phyloP scores from a whole-genome alignment of 1,284 basidiomycete species.

The Meira nashicola region DNA sequence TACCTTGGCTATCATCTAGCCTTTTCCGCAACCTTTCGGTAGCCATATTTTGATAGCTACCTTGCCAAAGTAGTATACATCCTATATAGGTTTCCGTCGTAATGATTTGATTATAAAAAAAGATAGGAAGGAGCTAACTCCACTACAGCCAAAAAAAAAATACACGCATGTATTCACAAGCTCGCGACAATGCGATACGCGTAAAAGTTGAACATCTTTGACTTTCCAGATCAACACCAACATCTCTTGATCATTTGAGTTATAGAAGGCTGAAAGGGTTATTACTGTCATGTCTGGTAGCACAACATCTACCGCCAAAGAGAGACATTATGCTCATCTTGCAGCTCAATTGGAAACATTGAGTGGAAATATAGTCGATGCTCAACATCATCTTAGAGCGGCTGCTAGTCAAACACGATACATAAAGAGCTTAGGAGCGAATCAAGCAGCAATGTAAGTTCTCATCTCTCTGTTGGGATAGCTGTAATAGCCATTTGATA shows the following conservation, averaged over 20 bases:
- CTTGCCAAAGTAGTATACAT: no score
- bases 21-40: conserved; percentile 60
- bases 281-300: conserved; percentile 4
- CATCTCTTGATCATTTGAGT: no score
- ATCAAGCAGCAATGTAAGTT: conserved; percentile 17
- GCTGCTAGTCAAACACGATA: conserved; percentile 17
- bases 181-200: no score
- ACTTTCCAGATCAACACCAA: no score
- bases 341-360: conserved; percentile 15
- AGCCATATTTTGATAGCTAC: conserved; percentile 45
- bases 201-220: no score
- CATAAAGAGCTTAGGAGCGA: conserved; percentile 14
- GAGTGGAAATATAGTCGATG: conserved; percentile 4
- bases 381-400: conserved; percentile 15
- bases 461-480: neutral
- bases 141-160: no score
- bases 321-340: conserved; percentile 22
- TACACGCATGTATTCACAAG: no score
- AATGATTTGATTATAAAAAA: no score
- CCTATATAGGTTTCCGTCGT: no score
- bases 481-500: neutral
- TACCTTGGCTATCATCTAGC: conserved; percentile 73
- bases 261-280: no score
- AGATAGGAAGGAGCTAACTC: no score
- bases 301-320: conserved; percentile 14